Percentiles rank a stretch among this genome's conserved stretches.
Conservation (phyloP, 2,329 filamentous ascomycete species). For the Calycina herbarum region DNA sequence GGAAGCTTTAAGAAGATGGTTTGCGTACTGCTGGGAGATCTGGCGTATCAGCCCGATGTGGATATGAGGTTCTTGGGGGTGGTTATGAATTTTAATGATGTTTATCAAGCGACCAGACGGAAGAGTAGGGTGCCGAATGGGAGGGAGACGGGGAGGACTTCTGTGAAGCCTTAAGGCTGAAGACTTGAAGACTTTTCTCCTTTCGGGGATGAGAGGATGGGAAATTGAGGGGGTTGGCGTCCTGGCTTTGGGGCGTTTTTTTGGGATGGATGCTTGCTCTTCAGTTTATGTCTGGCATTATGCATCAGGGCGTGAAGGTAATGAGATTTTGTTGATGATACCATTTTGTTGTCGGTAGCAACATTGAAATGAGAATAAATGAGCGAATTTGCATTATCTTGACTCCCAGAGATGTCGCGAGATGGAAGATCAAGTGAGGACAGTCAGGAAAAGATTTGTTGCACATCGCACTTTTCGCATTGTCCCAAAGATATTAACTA, state of each 20-base stretch:
- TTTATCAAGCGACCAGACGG: conserved; percentile 77
- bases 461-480: too few species aligned
- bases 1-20: conserved; percentile 75
- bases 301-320: not conserved
- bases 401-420: too few species aligned
- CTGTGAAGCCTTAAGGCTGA: conserved; percentile 56
- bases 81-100: conserved; percentile 99
- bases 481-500: too few species aligned
- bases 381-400: not conserved
- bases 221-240: not conserved
- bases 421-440: too few species aligned
- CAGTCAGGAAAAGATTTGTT: too few species aligned
- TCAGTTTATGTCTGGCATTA: not conserved
- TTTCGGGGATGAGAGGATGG: not conserved
- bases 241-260: not conserved
- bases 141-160: conserved; percentile 22
- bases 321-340: not conserved
- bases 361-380: not conserved
- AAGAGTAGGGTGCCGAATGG: conserved; percentile 35
- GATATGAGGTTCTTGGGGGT: conserved; percentile 96
- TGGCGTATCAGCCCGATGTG: conserved; percentile 89
- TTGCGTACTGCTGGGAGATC: conserved; percentile 80
- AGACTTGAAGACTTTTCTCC: not conserved
- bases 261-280: not conserved
- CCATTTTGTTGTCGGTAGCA: conserved; percentile 5